These are phyloP conservation scores for Pelargonium fulgidum DNA, from an alignment of 441 rosid species.

Conservation along the genomic window DNA sequence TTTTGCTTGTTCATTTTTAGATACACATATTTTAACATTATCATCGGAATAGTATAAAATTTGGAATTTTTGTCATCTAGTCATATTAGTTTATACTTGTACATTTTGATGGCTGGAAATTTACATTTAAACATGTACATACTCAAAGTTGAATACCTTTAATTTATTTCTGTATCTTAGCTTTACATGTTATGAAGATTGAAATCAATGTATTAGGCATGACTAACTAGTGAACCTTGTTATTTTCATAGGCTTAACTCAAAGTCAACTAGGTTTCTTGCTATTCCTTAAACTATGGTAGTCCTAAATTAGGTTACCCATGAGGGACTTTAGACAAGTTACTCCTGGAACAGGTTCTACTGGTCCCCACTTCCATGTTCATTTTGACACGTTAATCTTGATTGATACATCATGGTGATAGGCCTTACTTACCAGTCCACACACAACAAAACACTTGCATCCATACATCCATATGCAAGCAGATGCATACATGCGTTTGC, in stretches of 20 bases:
- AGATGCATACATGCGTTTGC: background rate
- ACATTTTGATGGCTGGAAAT: background rate
- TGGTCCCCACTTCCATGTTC: constrained; percentile 27
- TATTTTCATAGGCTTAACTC: constrained; percentile 12
- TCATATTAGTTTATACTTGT: background rate
- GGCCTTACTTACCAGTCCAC: background rate
- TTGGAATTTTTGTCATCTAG: background rate
- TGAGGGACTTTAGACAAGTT: constrained; percentile 34
- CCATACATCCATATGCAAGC: background rate
- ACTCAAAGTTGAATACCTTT: constrained; percentile 1
- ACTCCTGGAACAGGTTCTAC: constrained; percentile 26
- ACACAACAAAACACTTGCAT: constrained; percentile 7
- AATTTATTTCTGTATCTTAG: background rate
- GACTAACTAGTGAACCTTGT: constrained; percentile 5
- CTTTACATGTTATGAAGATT: background rate
- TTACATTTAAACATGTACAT: constrained; percentile 4
- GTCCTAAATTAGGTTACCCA: constrained; percentile 61
- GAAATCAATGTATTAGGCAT: background rate
- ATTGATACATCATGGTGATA: constrained; percentile 6
- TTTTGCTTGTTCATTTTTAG: background rate
- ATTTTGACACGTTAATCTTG: background rate
- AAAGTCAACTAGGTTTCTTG: constrained; percentile 42
- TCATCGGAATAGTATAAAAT: background rate
- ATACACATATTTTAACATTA: background rate
- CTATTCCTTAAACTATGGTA: constrained; percentile 20